Evolutionary conservation across 257 asterid species (phyloP).

Genomic region (Solanum okadae): DNA sequence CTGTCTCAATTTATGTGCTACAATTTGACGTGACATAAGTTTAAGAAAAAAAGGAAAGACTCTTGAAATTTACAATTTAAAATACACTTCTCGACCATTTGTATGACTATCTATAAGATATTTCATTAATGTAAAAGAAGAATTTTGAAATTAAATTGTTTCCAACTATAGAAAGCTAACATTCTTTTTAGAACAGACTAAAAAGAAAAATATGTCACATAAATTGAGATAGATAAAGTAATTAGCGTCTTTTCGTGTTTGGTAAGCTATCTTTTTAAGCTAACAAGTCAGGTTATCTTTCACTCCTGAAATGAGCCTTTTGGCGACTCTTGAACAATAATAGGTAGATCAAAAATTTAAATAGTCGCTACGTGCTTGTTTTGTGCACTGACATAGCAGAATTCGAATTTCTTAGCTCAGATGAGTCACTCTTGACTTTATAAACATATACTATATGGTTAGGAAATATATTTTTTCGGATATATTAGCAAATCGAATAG

Average conservation of each 20-base stretch:
- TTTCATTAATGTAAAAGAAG: not conserved
- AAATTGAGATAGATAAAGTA: no score
- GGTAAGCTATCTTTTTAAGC: not conserved
- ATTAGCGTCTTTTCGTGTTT: not conserved
- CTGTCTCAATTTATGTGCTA: no score
- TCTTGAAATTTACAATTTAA: rapidly evolving
- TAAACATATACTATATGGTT: not conserved
- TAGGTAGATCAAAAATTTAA: not conserved
- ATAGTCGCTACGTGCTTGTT: not conserved
- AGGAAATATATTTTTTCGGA: not conserved
- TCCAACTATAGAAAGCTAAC: no score
- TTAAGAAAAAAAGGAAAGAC: not conserved
- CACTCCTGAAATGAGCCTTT: not conserved
- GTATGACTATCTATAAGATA: not conserved
- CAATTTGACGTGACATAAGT: not conserved
- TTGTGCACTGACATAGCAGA: not conserved
- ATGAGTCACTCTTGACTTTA: not conserved
- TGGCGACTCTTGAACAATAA: not conserved
- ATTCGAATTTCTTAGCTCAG: not conserved
- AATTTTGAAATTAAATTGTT: no score
- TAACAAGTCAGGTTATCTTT: not conserved
- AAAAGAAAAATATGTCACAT: no score
- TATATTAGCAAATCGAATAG: not conserved
- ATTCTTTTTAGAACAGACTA: no score
- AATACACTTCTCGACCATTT: not conserved